These are phyloP conservation scores for Phanerochaete sordida DNA, from an alignment of 768 basidiomycete species.

Conservation along the genomic window DNA sequence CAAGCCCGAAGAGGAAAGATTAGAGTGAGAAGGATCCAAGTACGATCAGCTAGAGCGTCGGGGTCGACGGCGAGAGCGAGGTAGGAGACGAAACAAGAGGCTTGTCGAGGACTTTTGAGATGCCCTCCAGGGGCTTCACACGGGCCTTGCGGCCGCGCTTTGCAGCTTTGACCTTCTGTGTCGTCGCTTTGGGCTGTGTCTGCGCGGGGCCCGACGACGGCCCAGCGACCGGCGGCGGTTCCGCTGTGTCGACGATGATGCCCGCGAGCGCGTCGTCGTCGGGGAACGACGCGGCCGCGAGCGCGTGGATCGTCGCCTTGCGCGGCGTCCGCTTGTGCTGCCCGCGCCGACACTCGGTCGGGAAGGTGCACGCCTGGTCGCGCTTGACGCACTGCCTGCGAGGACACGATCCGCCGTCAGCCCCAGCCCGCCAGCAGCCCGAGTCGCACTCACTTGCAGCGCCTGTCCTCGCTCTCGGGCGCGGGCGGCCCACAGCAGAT, in stretches of 20 bases:
- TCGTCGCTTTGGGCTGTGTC: neutral
- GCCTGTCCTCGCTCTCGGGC: slow-evolving; percentile 32
- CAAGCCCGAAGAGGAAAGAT: neutral
- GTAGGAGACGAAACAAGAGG: neutral
- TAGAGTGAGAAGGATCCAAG: neutral
- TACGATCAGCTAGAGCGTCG: neutral
- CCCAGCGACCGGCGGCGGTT: neutral
- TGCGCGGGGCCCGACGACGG: neutral
- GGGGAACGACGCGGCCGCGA: slow-evolving; percentile 7
- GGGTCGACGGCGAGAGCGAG: neutral
- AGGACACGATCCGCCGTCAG: slow-evolving; percentile 10
- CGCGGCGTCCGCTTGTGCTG: slow-evolving; percentile 36
- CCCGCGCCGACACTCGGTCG: slow-evolving; percentile 46
- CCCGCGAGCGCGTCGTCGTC: neutral
- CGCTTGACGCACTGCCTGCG: slow-evolving; percentile 45
- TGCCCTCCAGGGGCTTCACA: neutral
- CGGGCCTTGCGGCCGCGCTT: neutral
- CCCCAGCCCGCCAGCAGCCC: too few relatives aligned
- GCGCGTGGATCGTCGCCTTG: slow-evolving; percentile 17
- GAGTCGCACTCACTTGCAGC: slow-evolving; percentile 52
- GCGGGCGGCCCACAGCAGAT: slow-evolving; percentile 46
- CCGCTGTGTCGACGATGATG: neutral
- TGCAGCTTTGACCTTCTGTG: neutral
- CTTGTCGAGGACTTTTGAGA: neutral
- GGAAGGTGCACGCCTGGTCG: slow-evolving; percentile 42